phyloP scores from a whole-genome alignment of 139 green algal species.

The Chlamydomonas sp. region DNA sequence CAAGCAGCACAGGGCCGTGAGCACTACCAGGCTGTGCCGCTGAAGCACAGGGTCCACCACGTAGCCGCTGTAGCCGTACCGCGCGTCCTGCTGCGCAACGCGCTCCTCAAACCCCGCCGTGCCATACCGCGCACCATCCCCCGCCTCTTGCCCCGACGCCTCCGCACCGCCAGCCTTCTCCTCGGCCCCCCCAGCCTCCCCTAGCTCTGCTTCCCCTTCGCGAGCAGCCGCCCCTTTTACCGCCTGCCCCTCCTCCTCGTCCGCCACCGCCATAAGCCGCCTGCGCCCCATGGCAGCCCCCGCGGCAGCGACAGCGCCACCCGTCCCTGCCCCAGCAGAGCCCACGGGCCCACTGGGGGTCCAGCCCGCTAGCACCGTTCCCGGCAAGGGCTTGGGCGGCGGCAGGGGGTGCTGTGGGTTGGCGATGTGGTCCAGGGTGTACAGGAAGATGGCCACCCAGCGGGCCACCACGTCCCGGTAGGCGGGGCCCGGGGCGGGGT shows the following conservation, averaged over 20 bases:
- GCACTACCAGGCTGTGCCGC: slow-evolving; percentile 30
- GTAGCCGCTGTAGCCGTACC: neutral
- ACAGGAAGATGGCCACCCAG: slow-evolving; percentile 41
- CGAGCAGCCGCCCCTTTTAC: neutral
- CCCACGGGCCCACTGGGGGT: neutral
- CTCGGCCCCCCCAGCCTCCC: neutral
- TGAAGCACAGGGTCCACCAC: slow-evolving; percentile 19
- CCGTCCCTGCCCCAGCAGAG: neutral
- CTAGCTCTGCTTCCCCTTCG: neutral
- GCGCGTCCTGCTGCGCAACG: neutral
- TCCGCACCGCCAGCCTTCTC: neutral
- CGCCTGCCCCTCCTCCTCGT: neutral
- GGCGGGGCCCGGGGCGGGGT: slow-evolving; percentile 7
- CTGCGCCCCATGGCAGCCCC: neutral
- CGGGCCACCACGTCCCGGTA: slow-evolving; percentile 37
- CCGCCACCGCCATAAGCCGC: neutral
- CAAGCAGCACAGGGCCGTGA: slow-evolving; percentile 13
- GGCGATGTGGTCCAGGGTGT: slow-evolving; percentile 26
- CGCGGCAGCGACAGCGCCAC: neutral
- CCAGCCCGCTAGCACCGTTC: slow-evolving; percentile 11
- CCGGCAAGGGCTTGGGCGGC: neutral
- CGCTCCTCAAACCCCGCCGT: neutral
- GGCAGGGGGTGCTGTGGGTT: slow-evolving; percentile 15
- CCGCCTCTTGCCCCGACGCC: neutral
- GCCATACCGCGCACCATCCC: neutral